Evolutionary conservation across 1,284 basidiomycete species (phyloP).

Genomic region (Cryptococcus hybrid): DNA sequence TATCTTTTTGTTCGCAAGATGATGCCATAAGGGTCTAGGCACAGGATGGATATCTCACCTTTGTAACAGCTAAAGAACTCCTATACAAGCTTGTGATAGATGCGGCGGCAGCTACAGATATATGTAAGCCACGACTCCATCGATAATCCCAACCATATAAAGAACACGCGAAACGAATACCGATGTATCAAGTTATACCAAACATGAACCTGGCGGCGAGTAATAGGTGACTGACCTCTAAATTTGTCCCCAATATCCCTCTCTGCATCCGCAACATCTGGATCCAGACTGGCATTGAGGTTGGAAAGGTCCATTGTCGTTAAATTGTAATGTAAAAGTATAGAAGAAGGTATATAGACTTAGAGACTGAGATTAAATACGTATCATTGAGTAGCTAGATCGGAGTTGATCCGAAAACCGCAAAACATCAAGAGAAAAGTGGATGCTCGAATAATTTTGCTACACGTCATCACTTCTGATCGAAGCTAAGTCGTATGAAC

Average conservation of each 20-base stretch:
- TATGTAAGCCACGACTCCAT: neutral
- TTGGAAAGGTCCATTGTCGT: slow-evolving; percentile 47
- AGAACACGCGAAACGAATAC: neutral
- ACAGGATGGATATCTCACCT: slow-evolving; percentile 25
- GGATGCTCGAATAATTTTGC: too few relatives aligned
- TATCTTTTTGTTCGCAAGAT: neutral
- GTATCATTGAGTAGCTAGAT: neutral
- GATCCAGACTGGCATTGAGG: slow-evolving; percentile 43
- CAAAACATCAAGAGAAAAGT: neutral
- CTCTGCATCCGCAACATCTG: slow-evolving; percentile 49
- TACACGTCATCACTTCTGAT: too few relatives aligned
- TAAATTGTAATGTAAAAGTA: neutral
- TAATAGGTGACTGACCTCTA: slow-evolving; percentile 39
- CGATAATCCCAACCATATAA: neutral
- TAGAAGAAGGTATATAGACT: neutral
- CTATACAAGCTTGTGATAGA: slow-evolving; percentile 52
- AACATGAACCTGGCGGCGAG: neutral
- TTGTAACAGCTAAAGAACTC: slow-evolving; percentile 45
- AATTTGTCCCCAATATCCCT: slow-evolving; percentile 52
- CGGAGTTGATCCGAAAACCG: neutral
- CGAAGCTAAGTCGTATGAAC: too few relatives aligned
- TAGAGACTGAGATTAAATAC: neutral
- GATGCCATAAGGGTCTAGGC: neutral
- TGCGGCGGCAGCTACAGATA: slow-evolving; percentile 43
- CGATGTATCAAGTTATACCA: neutral